phyloP scores from a whole-genome alignment of 1,284 basidiomycete species.

The Trichosporon ovoides region DNA sequence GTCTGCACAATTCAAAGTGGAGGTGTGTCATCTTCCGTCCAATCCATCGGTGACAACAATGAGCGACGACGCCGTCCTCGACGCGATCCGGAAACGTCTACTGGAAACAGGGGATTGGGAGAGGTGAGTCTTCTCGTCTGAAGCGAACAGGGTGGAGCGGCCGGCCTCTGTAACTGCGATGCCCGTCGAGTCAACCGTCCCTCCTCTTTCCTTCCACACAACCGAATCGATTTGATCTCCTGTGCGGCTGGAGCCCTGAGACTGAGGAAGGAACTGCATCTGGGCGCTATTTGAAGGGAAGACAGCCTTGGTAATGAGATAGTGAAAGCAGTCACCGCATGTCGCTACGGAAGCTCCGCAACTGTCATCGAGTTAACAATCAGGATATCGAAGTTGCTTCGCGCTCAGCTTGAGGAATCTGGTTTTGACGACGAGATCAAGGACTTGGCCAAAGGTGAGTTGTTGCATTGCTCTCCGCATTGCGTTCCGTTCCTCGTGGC shows the following conservation, averaged over 20 bases:
- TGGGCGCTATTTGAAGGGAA: background rate
- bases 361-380: background rate
- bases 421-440: conserved; percentile 46
- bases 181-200: no score
- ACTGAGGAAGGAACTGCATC: background rate
- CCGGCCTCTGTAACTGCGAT: background rate
- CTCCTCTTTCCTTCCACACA: no score
- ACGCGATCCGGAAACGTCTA: conserved; percentile 35
- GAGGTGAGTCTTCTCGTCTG: conserved; percentile 25
- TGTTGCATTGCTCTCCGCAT: background rate
- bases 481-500: background rate
- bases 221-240: no score
- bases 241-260: background rate
- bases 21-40: background rate
- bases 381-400: conserved; percentile 37
- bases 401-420: conserved; percentile 32
- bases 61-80: conserved; percentile 32
- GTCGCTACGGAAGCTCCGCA: no score
- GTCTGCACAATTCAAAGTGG: background rate
- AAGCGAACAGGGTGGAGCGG: background rate
- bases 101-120: conserved; percentile 47
- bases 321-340: no score
- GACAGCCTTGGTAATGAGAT: no score
- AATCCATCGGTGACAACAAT: conserved; percentile 6
- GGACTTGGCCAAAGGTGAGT: conserved; percentile 42